Percentiles rank a stretch among this genome's conserved stretches.
These are phyloP conservation scores for Albifimbria verrucaria DNA, from an alignment of 2,329 filamentous ascomycete species.

Conservation along the genomic window DNA sequence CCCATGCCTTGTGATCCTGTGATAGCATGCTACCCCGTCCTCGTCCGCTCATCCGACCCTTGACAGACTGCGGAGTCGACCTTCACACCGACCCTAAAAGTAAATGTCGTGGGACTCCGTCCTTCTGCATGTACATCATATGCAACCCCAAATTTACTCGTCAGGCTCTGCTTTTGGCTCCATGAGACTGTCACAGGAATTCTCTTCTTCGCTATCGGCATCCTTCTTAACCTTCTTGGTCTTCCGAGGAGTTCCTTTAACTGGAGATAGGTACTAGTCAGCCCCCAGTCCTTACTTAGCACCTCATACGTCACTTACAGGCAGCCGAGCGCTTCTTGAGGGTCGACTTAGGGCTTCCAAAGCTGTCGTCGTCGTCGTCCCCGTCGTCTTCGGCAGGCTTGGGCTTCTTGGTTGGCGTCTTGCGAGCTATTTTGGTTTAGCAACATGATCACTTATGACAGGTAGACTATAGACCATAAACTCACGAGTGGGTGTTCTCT, in stretches of 20 bases:
- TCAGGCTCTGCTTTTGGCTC: too few species aligned
- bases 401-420: conserved; percentile 15
- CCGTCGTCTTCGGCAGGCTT: conserved; percentile 11
- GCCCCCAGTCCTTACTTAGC: not conserved
- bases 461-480: not conserved
- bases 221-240: conserved; percentile 11
- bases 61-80: too few species aligned
- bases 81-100: too few species aligned
- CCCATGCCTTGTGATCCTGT: too few species aligned
- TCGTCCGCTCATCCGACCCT: too few species aligned
- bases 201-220: not conserved
- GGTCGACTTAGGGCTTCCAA: not conserved
- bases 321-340: conserved; percentile 15
- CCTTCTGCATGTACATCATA: too few species aligned
- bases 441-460: not conserved
- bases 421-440: conserved; percentile 14
- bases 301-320: too few species aligned
- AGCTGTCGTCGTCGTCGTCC: conserved; percentile 6
- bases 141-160: too few species aligned
- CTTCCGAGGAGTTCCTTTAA: conserved; percentile 13
- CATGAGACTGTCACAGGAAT: too few species aligned
- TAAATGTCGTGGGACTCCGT: too few species aligned
- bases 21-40: too few species aligned
- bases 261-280: not conserved
- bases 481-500: conserved; percentile 20